These are phyloP conservation scores for Penicillium angulare DNA, from an alignment of 495 filamentous ascomycete species.

Conservation along the genomic window DNA sequence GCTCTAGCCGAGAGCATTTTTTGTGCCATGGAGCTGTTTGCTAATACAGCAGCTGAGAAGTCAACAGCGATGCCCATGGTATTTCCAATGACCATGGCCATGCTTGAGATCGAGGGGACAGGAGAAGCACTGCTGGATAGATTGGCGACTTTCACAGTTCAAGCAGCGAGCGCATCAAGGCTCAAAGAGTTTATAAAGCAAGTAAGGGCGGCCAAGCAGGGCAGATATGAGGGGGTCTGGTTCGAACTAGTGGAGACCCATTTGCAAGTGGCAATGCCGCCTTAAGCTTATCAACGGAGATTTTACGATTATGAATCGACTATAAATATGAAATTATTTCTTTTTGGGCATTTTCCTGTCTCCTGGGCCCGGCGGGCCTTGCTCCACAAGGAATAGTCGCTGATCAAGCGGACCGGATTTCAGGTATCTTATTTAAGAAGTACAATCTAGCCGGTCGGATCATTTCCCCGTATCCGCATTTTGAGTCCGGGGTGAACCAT, in stretches of 20 bases:
- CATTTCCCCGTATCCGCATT: not conserved
- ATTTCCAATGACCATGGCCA: constrained; percentile 27
- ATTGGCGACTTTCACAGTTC: constrained; percentile 19
- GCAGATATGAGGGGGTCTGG: constrained; percentile 23
- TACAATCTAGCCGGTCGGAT: no score
- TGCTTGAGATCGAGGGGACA: constrained; percentile 27
- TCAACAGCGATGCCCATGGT: constrained; percentile 23
- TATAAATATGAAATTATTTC: constrained; percentile 4
- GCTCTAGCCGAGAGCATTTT: constrained; percentile 28
- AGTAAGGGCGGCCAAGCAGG: constrained; percentile 17
- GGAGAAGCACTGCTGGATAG: constrained; percentile 23
- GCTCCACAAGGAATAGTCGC: not conserved
- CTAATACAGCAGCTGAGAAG: constrained; percentile 8
- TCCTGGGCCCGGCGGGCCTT: not conserved
- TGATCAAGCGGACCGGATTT: no score
- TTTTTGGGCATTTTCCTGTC: not conserved
- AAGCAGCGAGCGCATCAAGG: constrained; percentile 18
- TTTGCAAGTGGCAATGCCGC: constrained; percentile 26
- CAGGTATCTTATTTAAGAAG: no score
- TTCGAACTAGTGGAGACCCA: constrained; percentile 31
- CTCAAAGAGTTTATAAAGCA: constrained; percentile 24
- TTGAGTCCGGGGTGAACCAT: not conserved
- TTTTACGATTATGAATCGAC: constrained; percentile 1
- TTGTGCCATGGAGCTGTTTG: constrained; percentile 22
- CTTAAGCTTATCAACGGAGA: constrained; percentile 6